These are phyloP conservation scores for Talaromyces adpressus DNA, from an alignment of 495 filamentous ascomycete species.

Conservation along the genomic window DNA sequence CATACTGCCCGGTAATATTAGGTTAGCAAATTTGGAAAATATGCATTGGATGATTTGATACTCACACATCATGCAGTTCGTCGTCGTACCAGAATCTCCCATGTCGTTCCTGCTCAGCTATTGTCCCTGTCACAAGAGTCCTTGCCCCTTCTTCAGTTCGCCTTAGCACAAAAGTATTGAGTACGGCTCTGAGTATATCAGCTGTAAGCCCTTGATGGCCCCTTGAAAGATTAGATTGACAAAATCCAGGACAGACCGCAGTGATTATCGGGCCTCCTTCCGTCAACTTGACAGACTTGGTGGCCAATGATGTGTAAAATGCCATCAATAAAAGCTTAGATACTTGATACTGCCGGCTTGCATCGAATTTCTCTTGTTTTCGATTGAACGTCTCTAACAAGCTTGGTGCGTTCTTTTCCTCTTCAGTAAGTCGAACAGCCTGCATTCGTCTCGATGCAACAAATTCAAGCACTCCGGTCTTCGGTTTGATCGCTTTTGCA, in stretches of 20 bases:
- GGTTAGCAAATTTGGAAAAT: not conserved
- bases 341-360: slow-evolving; percentile 6
- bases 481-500: slow-evolving; percentile 13
- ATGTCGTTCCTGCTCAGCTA: slow-evolving; percentile 17
- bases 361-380: slow-evolving; percentile 2
- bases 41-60: not conserved
- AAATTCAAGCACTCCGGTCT: not conserved
- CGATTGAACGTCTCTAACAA: not conserved
- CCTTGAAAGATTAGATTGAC: slow-evolving; percentile 8
- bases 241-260: slow-evolving; percentile 11
- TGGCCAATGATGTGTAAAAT: slow-evolving; percentile 6
- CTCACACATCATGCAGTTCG: slow-evolving; percentile 1
- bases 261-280: slow-evolving; percentile 10
- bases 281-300: not conserved
- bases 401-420: not conserved
- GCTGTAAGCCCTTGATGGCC: not conserved
- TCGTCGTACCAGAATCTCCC: slow-evolving; percentile 20
- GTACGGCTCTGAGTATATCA: not conserved
- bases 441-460: slow-evolving; percentile 3
- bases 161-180: slow-evolving; percentile 13
- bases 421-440: slow-evolving; percentile 3
- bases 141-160: slow-evolving; percentile 21
- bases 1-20: not conserved
- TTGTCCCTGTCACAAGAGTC: slow-evolving; percentile 22
- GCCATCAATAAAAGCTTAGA: slow-evolving; percentile 17